Percentiles rank a stretch among this genome's conserved stretches.
These are phyloP conservation scores for Hymenoscyphus infarciens DNA, from an alignment of 2,329 filamentous ascomycete species.

Conservation along the genomic window DNA sequence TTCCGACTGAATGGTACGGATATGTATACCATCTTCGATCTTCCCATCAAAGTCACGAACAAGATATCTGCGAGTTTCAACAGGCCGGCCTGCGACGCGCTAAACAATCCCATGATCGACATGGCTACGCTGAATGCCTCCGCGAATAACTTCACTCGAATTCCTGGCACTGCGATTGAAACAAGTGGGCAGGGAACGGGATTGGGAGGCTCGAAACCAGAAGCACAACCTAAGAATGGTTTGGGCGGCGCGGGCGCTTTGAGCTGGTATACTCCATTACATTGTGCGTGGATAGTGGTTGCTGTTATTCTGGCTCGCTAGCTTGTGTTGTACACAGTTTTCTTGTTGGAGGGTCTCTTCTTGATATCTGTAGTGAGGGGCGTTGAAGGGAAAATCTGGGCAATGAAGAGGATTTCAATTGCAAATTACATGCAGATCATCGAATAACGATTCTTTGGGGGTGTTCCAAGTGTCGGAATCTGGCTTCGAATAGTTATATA, in stretches of 20 bases:
- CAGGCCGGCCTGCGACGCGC: slow-evolving; percentile 47
- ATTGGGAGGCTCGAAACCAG: slow-evolving; percentile 30
- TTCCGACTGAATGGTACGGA: slow-evolving; percentile 62
- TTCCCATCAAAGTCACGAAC: slow-evolving; percentile 67
- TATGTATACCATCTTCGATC: slow-evolving; percentile 67
- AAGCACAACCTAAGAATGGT: slow-evolving; percentile 35
- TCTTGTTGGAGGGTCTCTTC: too few relatives aligned
- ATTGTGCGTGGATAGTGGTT: slow-evolving; percentile 36
- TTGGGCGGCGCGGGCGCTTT: slow-evolving; percentile 33
- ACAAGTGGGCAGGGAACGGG: slow-evolving; percentile 24
- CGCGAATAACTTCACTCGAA: slow-evolving; percentile 30
- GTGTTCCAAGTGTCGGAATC: too few relatives aligned
- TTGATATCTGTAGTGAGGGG: too few relatives aligned
- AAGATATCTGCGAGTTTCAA: slow-evolving; percentile 46
- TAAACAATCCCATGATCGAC: slow-evolving; percentile 50
- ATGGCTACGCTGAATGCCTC: slow-evolving; percentile 44
- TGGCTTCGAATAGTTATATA: too few relatives aligned
- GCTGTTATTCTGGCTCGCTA: slow-evolving; percentile 30
- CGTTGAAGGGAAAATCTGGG: too few relatives aligned
- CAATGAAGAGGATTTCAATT: too few relatives aligned
- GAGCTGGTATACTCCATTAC: slow-evolving; percentile 35
- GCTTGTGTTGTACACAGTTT: slow-evolving; percentile 18
- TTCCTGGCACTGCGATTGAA: slow-evolving; percentile 30
- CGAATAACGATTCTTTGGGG: too few relatives aligned
- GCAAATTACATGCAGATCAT: too few relatives aligned